Percentiles rank a stretch among this genome's conserved stretches.
phyloP scores from a whole-genome alignment of 2,329 filamentous ascomycete genomes.

The Hansfordia pulvinata region DNA sequence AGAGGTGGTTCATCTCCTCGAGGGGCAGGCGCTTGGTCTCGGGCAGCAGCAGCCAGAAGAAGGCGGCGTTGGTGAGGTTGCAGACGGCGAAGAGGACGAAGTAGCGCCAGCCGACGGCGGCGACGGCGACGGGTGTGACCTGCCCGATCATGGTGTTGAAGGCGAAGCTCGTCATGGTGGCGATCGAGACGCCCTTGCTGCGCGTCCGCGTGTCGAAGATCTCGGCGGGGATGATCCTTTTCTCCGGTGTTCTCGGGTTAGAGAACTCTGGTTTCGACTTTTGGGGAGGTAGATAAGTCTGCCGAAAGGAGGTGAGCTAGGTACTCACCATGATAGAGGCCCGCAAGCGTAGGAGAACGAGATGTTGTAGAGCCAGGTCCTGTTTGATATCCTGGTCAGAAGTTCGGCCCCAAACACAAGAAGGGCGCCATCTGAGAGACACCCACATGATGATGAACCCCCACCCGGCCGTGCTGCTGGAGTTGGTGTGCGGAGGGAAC shows the following conservation, averaged over 20 bases:
- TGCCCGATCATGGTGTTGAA: conserved; percentile 47
- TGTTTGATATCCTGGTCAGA: conserved; percentile 7
- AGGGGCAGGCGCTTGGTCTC: conserved; percentile 50
- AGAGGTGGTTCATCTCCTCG: conserved; percentile 54
- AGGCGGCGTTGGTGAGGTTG: conserved; percentile 35
- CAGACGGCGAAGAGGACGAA: conserved; percentile 51
- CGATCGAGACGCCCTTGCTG: conserved; percentile 61
- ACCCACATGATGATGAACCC: conserved; percentile 53
- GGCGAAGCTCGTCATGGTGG: conserved; percentile 59
- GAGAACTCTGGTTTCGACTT: too few relatives aligned
- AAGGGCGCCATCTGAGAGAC: background rate
- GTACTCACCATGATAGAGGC: conserved; percentile 34
- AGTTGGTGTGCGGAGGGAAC: conserved; percentile 44
- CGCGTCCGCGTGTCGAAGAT: conserved; percentile 69
- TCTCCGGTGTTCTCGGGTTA: too few relatives aligned
- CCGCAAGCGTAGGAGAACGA: conserved; percentile 60
- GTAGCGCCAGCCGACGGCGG: conserved; percentile 36
- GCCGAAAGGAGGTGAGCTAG: background rate
- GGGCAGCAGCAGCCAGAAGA: conserved; percentile 50
- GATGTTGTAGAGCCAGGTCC: conserved; percentile 73
- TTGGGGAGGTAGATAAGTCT: conserved; percentile 25
- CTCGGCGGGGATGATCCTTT: conserved; percentile 54
- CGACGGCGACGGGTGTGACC: conserved; percentile 29
- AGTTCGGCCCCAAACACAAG: background rate
- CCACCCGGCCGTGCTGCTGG: conserved; percentile 46